These are phyloP conservation scores for Curvularia spicifera DNA, from an alignment of 2,329 filamentous ascomycete genomes.

Conservation along the genomic window DNA sequence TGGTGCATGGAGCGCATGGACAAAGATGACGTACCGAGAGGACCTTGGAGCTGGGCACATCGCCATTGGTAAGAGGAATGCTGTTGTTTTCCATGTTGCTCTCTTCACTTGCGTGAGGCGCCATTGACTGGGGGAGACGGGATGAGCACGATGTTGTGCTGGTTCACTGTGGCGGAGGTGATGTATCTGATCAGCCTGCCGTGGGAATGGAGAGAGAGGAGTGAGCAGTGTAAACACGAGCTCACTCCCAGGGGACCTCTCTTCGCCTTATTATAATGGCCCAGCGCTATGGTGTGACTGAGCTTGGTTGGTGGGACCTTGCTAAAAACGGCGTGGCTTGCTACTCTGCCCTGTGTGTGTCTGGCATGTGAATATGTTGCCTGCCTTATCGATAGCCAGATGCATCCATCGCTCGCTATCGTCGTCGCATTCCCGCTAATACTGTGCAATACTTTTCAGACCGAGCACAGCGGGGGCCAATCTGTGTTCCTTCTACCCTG, in stretches of 20 bases:
- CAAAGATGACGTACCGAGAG: slow-evolving; percentile 46
- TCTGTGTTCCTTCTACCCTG: neutral
- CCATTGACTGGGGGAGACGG: slow-evolving; percentile 24
- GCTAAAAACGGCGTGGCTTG: slow-evolving; percentile 34
- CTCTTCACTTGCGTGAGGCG: slow-evolving; percentile 45
- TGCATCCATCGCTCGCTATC: neutral
- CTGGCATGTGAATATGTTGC: slow-evolving; percentile 40
- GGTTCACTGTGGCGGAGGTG: neutral
- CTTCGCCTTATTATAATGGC: slow-evolving; percentile 36
- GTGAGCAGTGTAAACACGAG: slow-evolving; percentile 16
- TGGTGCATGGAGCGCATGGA: neutral
- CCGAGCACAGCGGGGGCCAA: neutral
- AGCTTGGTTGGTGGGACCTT: slow-evolving; percentile 20
- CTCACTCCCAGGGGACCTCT: slow-evolving; percentile 7
- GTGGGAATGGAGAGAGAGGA: slow-evolving; percentile 17
- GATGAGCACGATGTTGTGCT: neutral
- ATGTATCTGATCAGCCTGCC: neutral
- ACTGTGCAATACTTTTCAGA: neutral
- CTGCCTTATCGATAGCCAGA: slow-evolving; percentile 30
- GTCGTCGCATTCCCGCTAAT: neutral
- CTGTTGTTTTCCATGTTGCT: slow-evolving; percentile 42
- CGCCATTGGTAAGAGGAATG: slow-evolving; percentile 49
- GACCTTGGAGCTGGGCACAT: slow-evolving; percentile 49
- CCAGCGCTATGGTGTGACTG: slow-evolving; percentile 25
- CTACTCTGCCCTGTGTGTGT: slow-evolving; percentile 7